A percentile compares a stretch with the other conserved stretches of the same genome.
Conservation (phyloP, 1,284 basidiomycete genomes). For the Stereum hirsutum region DNA sequence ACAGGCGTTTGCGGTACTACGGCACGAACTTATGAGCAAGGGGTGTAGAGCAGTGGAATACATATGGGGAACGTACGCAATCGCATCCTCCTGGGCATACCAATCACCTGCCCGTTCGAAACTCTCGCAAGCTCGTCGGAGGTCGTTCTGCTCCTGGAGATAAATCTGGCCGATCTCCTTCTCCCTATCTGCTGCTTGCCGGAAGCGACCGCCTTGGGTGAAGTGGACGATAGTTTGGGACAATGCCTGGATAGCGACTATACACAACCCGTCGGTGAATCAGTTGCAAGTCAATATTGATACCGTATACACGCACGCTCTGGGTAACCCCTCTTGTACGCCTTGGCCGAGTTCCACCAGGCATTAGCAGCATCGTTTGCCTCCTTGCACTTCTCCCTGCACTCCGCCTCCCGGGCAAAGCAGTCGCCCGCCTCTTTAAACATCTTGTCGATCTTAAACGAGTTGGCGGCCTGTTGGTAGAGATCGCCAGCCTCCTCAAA, state of each 20-base stretch:
- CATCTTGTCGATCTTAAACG: slow-evolving; percentile 90
- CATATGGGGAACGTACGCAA: slow-evolving; percentile 60
- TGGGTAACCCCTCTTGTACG: slow-evolving; percentile 83
- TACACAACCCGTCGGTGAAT: background rate
- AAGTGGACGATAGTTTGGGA: slow-evolving; percentile 81
- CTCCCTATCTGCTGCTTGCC: slow-evolving; percentile 96
- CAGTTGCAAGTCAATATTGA: background rate
- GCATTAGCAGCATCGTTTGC: slow-evolving; percentile 90
- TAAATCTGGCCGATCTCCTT: slow-evolving; percentile 95
- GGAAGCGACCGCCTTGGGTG: slow-evolving; percentile 82
- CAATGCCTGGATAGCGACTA: slow-evolving; percentile 90
- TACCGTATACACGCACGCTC: slow-evolving; percentile 48
- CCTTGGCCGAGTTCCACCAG: slow-evolving; percentile 95
- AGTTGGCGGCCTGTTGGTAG: slow-evolving; percentile 90
- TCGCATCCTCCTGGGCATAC: slow-evolving; percentile 95
- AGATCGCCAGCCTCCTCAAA: slow-evolving; percentile 93
- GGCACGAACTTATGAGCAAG: background rate
- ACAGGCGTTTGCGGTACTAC: slow-evolving; percentile 92
- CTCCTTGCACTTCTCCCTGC: slow-evolving; percentile 81
- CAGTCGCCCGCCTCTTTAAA: slow-evolving; percentile 89
- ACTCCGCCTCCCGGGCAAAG: slow-evolving; percentile 85
- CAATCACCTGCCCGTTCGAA: slow-evolving; percentile 93
- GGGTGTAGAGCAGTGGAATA: background rate
- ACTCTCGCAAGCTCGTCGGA: slow-evolving; percentile 81
- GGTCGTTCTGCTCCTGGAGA: slow-evolving; percentile 68